Evolutionary conservation across 257 asterid species (phyloP).

Genomic region (Gardenia jasminoides): DNA sequence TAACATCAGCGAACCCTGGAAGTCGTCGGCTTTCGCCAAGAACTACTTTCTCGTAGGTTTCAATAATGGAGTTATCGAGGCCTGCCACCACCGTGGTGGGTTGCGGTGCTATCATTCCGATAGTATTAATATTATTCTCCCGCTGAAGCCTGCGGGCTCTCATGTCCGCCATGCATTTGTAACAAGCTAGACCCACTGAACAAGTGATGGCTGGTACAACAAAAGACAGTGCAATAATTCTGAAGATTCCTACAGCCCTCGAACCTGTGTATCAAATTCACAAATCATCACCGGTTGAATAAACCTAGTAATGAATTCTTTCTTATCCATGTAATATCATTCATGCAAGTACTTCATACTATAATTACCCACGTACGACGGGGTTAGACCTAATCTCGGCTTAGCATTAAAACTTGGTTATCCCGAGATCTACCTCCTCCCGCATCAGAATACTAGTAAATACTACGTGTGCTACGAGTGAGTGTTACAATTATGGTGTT

Average conservation of each 20-base stretch:
- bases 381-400: too few species aligned
- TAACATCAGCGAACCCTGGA: constrained; percentile 56
- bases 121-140: not conserved
- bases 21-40: constrained; percentile 67
- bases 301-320: not conserved
- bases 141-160: not conserved
- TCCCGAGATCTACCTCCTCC: too few species aligned
- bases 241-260: constrained; percentile 11
- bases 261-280: constrained; percentile 13
- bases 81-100: constrained; percentile 26
- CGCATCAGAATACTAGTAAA: too few species aligned
- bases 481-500: too few species aligned
- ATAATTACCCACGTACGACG: too few species aligned
- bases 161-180: constrained; percentile 16
- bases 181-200: constrained; percentile 24
- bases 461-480: too few species aligned
- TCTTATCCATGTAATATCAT: too few species aligned
- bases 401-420: too few species aligned
- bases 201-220: constrained; percentile 31
- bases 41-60: constrained; percentile 59
- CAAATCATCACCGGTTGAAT: not conserved
- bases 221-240: constrained; percentile 25
- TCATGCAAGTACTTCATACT: too few species aligned
- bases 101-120: constrained; percentile 18
- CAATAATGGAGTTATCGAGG: constrained; percentile 60